Percentiles rank a stretch among this genome's conserved stretches.
Conservation (phyloP, 306 rosid genomes). For the Fragaria nilgerrensis region DNA sequence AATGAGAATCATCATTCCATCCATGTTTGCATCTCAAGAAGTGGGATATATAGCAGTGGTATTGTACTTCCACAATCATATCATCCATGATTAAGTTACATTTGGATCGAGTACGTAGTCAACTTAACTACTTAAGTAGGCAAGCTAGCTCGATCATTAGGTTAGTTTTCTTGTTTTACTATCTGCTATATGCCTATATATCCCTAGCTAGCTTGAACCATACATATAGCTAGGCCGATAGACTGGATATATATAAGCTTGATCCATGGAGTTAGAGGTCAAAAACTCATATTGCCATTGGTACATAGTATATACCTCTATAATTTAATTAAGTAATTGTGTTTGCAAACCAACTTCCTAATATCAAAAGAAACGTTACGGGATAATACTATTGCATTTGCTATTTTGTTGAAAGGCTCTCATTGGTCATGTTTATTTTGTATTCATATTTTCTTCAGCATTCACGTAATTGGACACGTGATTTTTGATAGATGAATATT, state of each 20-base stretch:
- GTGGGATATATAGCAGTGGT: slow-evolving; percentile 28
- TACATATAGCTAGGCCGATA: too few relatives aligned
- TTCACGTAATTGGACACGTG: not conserved
- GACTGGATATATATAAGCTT: not conserved
- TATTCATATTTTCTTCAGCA: not conserved
- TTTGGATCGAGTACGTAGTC: not conserved
- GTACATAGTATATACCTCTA: too few relatives aligned
- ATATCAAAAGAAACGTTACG: too few relatives aligned
- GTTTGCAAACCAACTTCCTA: too few relatives aligned
- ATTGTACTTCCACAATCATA: not conserved
- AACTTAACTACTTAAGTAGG: not conserved
- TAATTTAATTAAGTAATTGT: too few relatives aligned
- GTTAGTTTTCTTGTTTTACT: not conserved
- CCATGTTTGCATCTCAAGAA: slow-evolving; percentile 9
- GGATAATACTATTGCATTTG: too few relatives aligned
- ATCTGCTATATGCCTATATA: not conserved
- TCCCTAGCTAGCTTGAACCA: not conserved
- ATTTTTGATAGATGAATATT: too few relatives aligned
- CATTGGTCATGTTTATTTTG: not conserved
- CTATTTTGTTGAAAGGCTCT: too few relatives aligned
- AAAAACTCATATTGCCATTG: too few relatives aligned
- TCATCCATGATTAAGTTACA: not conserved
- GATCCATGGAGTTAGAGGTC: not conserved
- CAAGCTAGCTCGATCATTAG: not conserved
- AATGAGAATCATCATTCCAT: slow-evolving; percentile 20